Percentiles rank a stretch among this genome's conserved stretches.
Conservation (phyloP, 176 grass and related monocot genomes). For the Avena sativa region DNA sequence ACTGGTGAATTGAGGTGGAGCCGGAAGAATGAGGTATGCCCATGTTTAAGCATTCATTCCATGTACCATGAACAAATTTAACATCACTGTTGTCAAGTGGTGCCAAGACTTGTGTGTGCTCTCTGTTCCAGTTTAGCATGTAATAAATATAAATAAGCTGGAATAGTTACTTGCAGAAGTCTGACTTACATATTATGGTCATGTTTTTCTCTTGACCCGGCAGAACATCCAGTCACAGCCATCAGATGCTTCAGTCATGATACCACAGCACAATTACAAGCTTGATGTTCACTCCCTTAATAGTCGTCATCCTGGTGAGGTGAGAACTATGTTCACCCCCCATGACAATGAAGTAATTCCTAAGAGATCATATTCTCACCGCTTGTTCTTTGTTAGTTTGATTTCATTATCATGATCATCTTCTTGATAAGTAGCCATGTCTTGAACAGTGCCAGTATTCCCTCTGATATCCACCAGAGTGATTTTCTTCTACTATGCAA, state of each 20-base stretch:
- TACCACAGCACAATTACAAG: constrained; percentile 97
- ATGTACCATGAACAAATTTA: background rate
- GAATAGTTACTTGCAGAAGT: background rate
- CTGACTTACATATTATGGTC: background rate
- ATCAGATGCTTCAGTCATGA: constrained; percentile 72
- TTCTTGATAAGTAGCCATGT: background rate
- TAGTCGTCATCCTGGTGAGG: constrained; percentile 86
- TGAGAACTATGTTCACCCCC: constrained; percentile 38
- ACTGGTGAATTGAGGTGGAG: constrained; percentile 74
- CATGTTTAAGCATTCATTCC: constrained; percentile 23
- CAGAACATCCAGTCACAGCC: constrained; percentile 80
- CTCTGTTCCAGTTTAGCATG: background rate
- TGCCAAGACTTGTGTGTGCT: background rate
- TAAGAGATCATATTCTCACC: background rate
- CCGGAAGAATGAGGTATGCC: constrained; percentile 83
- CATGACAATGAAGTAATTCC: constrained; percentile 11
- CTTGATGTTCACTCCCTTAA: constrained; percentile 89
- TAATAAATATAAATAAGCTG: background rate
- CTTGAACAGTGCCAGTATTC: background rate
- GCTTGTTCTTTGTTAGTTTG: constrained; percentile 29
- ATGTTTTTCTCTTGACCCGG: constrained; percentile 38
- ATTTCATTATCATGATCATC: constrained; percentile 11
- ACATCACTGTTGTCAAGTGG: constrained; percentile 2
- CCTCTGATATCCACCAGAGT: constrained; percentile 8
- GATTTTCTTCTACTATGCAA: constrained; percentile 8